A percentile compares a stretch with the other conserved stretches of the same genome.
These are phyloP conservation scores for Erysimum cheiranthoides DNA, from an alignment of 345 rosid genomes.

Conservation along the genomic window DNA sequence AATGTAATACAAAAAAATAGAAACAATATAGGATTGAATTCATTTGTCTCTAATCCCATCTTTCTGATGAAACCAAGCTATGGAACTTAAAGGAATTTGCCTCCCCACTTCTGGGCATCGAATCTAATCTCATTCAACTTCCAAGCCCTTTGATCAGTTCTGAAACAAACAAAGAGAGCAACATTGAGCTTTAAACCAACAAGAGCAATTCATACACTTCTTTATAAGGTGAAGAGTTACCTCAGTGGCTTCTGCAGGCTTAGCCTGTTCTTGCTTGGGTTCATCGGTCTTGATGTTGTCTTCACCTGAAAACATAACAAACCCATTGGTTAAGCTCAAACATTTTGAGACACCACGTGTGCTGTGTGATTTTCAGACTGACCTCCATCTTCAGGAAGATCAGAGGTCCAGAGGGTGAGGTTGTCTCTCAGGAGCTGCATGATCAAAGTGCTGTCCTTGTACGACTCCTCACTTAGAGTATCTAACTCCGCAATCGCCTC, in stretches of 20 bases:
- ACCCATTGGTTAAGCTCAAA: background rate
- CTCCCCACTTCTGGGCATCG: constrained; percentile 32
- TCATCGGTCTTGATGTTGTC: constrained; percentile 76
- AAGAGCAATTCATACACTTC: background rate
- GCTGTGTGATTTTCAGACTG: constrained; percentile 19
- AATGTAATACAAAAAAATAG: background rate
- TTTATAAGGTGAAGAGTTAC: constrained; percentile 36
- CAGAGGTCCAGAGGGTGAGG: constrained; percentile 99
- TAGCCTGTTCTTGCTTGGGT: constrained; percentile 55
- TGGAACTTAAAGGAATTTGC: constrained; percentile 21
- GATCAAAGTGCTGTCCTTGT: constrained; percentile 97
- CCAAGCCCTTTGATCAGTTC: constrained; percentile 41
- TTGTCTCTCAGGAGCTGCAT: constrained; percentile 99
- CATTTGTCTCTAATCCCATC: constrained; percentile 36
- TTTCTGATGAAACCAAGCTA: constrained; percentile 39
- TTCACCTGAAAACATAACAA: constrained; percentile 63
- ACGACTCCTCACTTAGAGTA: constrained; percentile 94
- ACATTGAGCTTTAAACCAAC: background rate
- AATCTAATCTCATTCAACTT: constrained; percentile 37
- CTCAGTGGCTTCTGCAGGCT: constrained; percentile 66
- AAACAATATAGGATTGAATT: constrained; percentile 29
- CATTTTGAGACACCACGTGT: background rate
- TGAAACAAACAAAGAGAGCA: constrained; percentile 23
- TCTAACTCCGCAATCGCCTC: constrained; percentile 98
- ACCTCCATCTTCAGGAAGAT: constrained; percentile 99